phyloP scores from a whole-genome alignment of 305 asterid genomes.

The Coffea humblotiana region DNA sequence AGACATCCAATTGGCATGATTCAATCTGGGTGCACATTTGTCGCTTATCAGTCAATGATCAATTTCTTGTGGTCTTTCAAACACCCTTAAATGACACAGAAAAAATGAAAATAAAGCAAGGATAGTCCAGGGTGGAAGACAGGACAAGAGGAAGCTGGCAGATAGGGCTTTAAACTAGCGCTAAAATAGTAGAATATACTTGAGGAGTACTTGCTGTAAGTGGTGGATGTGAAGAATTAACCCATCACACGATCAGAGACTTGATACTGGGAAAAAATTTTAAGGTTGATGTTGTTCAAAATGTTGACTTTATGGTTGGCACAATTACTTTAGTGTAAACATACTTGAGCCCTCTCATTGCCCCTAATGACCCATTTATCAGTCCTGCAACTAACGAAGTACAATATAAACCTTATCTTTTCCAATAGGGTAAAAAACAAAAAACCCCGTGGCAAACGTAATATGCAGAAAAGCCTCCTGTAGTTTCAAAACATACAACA shows the following conservation, averaged over 20 bases:
- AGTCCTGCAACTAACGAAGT: not conserved
- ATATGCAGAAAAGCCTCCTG: no score
- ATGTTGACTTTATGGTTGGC: not conserved
- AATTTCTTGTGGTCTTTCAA: not conserved
- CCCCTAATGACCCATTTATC: not conserved
- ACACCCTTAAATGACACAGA: no score
- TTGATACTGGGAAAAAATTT: not conserved
- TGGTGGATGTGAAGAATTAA: not conserved
- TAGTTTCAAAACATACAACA: no score
- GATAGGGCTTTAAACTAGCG: not conserved
- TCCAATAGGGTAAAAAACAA: no score
- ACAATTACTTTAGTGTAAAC: no score
- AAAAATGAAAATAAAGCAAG: constrained; percentile 12
- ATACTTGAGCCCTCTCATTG: not conserved
- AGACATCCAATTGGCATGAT: not conserved
- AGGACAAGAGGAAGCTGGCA: not conserved
- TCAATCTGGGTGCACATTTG: not conserved
- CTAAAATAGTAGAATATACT: not conserved
- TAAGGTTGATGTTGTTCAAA: not conserved
- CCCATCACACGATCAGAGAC: not conserved
- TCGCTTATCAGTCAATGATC: not conserved
- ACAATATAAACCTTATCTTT: no score
- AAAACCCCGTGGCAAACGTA: no score
- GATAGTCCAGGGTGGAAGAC: not conserved
- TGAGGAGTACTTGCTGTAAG: not conserved